Percentiles rank a stretch among this genome's conserved stretches.
These are phyloP conservation scores for Suillus discolor DNA, from an alignment of 768 basidiomycete genomes.

Conservation along the genomic window DNA sequence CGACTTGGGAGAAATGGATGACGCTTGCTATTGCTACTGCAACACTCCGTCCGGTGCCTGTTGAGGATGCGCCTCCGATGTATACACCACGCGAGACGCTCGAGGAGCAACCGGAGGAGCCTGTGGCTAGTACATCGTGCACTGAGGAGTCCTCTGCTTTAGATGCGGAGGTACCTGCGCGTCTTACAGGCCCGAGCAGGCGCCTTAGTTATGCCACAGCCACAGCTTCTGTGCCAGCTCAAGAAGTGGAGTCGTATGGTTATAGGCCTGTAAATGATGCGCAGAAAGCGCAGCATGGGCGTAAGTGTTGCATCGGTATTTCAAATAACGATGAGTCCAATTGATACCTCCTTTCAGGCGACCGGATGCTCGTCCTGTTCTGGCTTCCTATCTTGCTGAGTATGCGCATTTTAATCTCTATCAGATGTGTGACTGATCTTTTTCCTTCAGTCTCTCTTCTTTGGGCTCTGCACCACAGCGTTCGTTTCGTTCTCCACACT, in stretches of 20 bases:
- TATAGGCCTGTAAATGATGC: constrained; percentile 56
- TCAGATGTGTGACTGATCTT: constrained; percentile 13
- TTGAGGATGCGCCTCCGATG: constrained; percentile 67
- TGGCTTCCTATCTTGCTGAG: constrained; percentile 85
- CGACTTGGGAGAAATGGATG: constrained; percentile 79
- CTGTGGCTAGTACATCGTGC: constrained; percentile 5
- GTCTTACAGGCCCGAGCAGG: constrained; percentile 37
- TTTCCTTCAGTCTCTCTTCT: constrained; percentile 53
- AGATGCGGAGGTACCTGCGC: constrained; percentile 19
- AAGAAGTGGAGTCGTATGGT: constrained; percentile 68
- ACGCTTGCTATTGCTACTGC: constrained; percentile 53
- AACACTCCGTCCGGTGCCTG: constrained; percentile 40
- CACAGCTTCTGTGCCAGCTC: constrained; percentile 53
- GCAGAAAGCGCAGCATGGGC: constrained; percentile 63
- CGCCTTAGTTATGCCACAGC: constrained; percentile 50
- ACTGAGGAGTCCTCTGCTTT: constrained; percentile 10
- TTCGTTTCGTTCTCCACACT: constrained; percentile 53
- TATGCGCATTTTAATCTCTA: constrained; percentile 42
- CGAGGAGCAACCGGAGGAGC: constrained; percentile 22
- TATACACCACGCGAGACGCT: constrained; percentile 65
- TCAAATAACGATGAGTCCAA: constrained; percentile 4
- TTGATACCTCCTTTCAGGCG: constrained; percentile 43
- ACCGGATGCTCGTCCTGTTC: constrained; percentile 83
- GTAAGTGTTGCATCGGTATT: constrained; percentile 39
- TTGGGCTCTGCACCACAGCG: constrained; percentile 59